A percentile compares a stretch with the other conserved stretches of the same genome.
phyloP scores from a whole-genome alignment of 495 filamentous ascomycete species.

The Venustampulla echinocandica region DNA sequence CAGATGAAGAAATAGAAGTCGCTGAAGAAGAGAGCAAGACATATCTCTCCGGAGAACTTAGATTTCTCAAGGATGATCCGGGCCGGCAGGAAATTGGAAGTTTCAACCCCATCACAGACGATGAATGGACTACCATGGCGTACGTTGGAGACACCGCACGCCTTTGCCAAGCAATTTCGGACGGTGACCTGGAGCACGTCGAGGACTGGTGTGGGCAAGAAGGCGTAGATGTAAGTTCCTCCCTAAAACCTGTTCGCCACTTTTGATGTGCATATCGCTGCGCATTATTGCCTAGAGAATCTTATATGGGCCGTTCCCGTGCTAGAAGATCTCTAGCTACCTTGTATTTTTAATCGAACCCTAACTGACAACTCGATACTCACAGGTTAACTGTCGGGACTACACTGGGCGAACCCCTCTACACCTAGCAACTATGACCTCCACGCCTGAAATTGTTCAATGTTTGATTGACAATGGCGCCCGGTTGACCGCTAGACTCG shows the following conservation, averaged over 20 bases:
- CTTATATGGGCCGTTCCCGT: too few species aligned
- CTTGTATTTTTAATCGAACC: background rate
- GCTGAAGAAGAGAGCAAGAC: conserved; percentile 62
- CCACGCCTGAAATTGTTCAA: conserved; percentile 59
- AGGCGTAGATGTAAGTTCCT: conserved; percentile 23
- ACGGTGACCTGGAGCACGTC: conserved; percentile 57
- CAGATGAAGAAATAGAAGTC: conserved; percentile 58
- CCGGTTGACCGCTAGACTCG: conserved; percentile 59
- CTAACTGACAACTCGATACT: background rate
- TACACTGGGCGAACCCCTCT: conserved; percentile 75
- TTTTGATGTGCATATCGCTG: too few species aligned
- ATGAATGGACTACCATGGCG: conserved; percentile 74
- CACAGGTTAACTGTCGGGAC: conserved; percentile 39
- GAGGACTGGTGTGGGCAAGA: conserved; percentile 56
- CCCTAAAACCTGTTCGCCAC: too few species aligned
- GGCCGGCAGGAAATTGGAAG: conserved; percentile 62
- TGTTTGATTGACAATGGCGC: conserved; percentile 64
- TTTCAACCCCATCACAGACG: conserved; percentile 72
- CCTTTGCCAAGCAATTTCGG: conserved; percentile 69
- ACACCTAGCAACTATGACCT: conserved; percentile 61
- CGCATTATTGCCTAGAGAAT: too few species aligned
- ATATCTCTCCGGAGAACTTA: conserved; percentile 60
- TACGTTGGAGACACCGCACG: conserved; percentile 64
- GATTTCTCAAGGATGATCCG: conserved; percentile 70
- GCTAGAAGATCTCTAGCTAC: background rate